phyloP scores from a whole-genome alignment of 768 basidiomycete genomes.

The Tulasnella calospora region DNA sequence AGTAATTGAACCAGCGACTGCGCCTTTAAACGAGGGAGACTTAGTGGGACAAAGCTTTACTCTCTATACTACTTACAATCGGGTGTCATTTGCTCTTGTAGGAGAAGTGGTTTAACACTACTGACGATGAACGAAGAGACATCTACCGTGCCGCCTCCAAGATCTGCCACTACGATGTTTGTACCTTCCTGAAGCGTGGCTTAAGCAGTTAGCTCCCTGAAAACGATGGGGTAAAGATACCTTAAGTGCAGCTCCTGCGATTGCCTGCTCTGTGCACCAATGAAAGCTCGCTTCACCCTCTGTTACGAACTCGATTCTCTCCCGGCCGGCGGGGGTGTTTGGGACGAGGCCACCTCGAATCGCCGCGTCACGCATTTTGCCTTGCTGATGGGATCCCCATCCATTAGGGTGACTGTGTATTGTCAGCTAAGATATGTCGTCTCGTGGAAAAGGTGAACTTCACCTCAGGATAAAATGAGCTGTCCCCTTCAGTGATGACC shows the following conservation, averaged over 20 bases:
- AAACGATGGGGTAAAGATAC: slow-evolving; percentile 23
- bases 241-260: slow-evolving; percentile 35
- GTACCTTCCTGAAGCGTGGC: background rate
- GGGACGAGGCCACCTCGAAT: slow-evolving; percentile 42
- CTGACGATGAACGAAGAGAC: slow-evolving; percentile 39
- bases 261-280: slow-evolving; percentile 43
- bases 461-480: background rate
- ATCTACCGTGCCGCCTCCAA: slow-evolving; percentile 47
- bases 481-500: background rate
- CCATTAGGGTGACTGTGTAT: slow-evolving; percentile 41
- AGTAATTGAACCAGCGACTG: slow-evolving; percentile 49
- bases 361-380: slow-evolving; percentile 44
- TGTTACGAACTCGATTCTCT: slow-evolving; percentile 44
- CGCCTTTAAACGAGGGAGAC: slow-evolving; percentile 44
- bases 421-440: background rate
- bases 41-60: slow-evolving; percentile 41
- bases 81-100: background rate
- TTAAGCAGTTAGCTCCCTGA: background rate
- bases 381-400: slow-evolving; percentile 47
- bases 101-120: slow-evolving; percentile 21
- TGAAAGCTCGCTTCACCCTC: slow-evolving; percentile 55
- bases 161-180: slow-evolving; percentile 46
- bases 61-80: slow-evolving; percentile 33
- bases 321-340: slow-evolving; percentile 38
- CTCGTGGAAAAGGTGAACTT: background rate